Evolutionary conservation across 75 land plant species (phyloP).

Genomic region (Cunninghamia lanceolata): DNA sequence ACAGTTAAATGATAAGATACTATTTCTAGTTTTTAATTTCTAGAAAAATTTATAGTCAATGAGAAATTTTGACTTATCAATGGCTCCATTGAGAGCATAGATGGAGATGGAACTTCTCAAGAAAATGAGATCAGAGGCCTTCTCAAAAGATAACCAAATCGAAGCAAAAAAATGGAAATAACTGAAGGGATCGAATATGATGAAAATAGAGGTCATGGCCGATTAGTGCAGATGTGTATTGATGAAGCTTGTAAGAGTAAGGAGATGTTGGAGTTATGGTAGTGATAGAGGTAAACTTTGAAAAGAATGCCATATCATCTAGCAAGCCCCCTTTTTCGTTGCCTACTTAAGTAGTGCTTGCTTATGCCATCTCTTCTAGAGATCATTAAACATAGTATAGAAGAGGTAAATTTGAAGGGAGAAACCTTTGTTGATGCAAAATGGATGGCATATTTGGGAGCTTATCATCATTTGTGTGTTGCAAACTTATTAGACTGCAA

Average conservation of each 20-base stretch:
- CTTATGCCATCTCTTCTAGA: constrained; percentile 78
- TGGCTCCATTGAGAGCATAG: too few relatives aligned
- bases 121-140: background rate
- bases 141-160: background rate
- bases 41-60: too few relatives aligned
- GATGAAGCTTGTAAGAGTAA: constrained; percentile 57
- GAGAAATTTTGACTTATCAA: too few relatives aligned
- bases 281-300: constrained; percentile 73
- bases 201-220: background rate
- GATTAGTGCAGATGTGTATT: constrained; percentile 63
- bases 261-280: constrained; percentile 68
- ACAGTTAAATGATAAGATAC: too few relatives aligned
- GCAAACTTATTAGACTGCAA: constrained; percentile 58
- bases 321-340: constrained; percentile 63
- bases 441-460: constrained; percentile 93
- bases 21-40: too few relatives aligned
- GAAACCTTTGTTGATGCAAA: constrained; percentile 72
- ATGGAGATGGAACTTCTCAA: background rate
- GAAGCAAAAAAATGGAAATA: background rate
- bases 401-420: constrained; percentile 70
- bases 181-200: background rate
- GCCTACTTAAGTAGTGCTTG: constrained; percentile 57
- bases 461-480: constrained; percentile 58
- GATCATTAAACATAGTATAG: constrained; percentile 70
- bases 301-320: constrained; percentile 76